Evolutionary conservation across 2,329 filamentous ascomycete genomes (phyloP).

Genomic region (Elsinoe batatas): DNA sequence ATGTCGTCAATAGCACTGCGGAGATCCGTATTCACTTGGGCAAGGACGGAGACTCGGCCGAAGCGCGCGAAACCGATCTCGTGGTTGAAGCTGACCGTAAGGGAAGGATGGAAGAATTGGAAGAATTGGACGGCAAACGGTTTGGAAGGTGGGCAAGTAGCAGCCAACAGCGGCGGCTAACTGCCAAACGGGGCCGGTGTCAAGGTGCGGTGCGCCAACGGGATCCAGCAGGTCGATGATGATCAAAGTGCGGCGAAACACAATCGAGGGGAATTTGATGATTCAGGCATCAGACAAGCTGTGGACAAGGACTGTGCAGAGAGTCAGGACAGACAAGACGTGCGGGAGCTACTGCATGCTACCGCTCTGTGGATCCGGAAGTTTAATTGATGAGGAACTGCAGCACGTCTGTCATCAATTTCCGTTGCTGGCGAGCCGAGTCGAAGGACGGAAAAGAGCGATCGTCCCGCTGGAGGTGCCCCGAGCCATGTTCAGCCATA

Average conservation of each 20-base stretch:
- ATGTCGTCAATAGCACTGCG: background rate
- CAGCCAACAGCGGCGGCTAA: slow-evolving; percentile 5
- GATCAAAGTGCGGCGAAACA: slow-evolving; percentile 3
- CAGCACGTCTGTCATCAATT: background rate
- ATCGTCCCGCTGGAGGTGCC: too few species aligned
- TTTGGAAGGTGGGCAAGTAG: slow-evolving; percentile 8
- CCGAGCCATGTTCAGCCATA: background rate
- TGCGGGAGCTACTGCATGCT: slow-evolving; percentile 6
- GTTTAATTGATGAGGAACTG: slow-evolving; percentile 11
- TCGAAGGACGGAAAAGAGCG: background rate
- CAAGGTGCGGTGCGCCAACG: slow-evolving; percentile 8
- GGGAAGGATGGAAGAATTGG: background rate
- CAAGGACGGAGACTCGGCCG: background rate
- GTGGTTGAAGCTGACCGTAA: background rate
- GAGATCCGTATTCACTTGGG: background rate
- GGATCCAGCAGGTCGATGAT: background rate
- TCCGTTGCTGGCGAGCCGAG: slow-evolving; percentile 1
- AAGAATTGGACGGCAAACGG: slow-evolving; percentile 6
- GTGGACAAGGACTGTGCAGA: background rate
- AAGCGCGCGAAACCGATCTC: background rate
- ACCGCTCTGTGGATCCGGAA: slow-evolving; percentile 9
- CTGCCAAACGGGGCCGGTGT: background rate
- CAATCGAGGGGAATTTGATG: background rate
- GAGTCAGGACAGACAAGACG: background rate
- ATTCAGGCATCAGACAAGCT: background rate